Conservation (phyloP, 202 grass and related monocot species). For the Hordeum pubiflorum region DNA sequence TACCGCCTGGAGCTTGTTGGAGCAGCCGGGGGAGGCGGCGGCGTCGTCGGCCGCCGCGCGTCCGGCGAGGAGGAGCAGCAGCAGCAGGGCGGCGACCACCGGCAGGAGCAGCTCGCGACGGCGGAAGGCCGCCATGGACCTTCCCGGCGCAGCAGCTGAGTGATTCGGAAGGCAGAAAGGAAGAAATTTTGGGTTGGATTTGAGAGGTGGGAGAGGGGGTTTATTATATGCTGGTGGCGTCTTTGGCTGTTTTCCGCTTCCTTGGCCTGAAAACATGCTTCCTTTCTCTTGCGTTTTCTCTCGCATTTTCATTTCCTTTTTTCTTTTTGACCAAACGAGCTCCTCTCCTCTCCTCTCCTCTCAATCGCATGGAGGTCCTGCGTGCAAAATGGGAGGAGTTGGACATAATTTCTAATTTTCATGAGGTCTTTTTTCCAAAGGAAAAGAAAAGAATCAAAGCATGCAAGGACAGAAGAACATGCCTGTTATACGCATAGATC, state of each 20-base stretch:
- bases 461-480: too few species aligned
- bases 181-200: not conserved
- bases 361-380: too few species aligned
- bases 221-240: not conserved
- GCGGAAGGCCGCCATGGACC: slow-evolving; percentile 30
- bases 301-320: too few species aligned
- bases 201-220: not conserved
- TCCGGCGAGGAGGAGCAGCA: slow-evolving; percentile 29
- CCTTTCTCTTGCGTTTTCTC: not conserved
- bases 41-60: slow-evolving; percentile 38
- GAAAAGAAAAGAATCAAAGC: too few species aligned
- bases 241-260: not conserved
- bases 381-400: too few species aligned
- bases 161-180: not conserved
- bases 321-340: too few species aligned
- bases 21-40: slow-evolving; percentile 44
- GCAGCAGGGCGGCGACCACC: not conserved
- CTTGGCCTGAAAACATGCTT: not conserved
- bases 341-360: too few species aligned
- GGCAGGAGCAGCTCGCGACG: not conserved
- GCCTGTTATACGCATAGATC: too few species aligned
- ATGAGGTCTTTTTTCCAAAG: too few species aligned
- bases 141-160: not conserved
- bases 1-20: slow-evolving; percentile 83
- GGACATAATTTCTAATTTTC: too few species aligned